Percentiles rank a stretch among this genome's conserved stretches.
phyloP scores from a whole-genome alignment of 352 stramenopile genomes.

The Globisporangium rhizosaccharum region DNA sequence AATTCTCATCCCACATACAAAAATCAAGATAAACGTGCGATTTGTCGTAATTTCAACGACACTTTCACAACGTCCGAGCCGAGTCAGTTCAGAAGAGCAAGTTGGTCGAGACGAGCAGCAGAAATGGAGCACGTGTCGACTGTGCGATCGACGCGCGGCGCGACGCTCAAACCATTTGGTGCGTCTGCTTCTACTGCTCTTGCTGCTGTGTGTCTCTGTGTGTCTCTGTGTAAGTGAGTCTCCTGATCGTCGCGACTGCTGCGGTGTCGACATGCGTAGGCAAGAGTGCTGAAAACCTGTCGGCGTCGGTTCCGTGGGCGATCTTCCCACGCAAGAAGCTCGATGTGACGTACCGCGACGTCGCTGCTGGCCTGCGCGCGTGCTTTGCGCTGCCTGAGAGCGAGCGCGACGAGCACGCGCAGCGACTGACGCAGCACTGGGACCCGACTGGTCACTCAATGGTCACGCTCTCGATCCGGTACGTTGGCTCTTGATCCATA shows the following conservation, averaged over 20 bases:
- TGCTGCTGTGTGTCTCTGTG: background rate
- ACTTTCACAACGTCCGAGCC: background rate
- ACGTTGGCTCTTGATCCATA: conserved; percentile 2
- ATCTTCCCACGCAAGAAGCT: conserved; percentile 82
- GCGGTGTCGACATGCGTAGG: conserved; percentile 18
- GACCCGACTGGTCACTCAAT: conserved; percentile 53
- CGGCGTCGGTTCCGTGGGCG: conserved; percentile 54
- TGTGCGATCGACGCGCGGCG: background rate
- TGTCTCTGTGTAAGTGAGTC: background rate
- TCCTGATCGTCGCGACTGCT: background rate
- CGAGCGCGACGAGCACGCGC: conserved; percentile 47
- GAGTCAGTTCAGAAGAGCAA: background rate
- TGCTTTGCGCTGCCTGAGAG: conserved; percentile 54
- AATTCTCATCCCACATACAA: background rate
- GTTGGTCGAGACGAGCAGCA: background rate
- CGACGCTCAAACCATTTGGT: conserved; percentile 40
- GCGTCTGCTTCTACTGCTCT: background rate
- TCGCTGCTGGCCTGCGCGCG: conserved; percentile 40
- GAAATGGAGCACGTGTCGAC: background rate
- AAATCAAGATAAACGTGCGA: background rate
- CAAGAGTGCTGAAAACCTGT: conserved; percentile 39
- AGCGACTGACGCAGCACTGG: conserved; percentile 47
- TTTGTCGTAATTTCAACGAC: background rate
- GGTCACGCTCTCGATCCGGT: conserved; percentile 74
- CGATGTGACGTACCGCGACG: conserved; percentile 73